A percentile compares a stretch with the other conserved stretches of the same genome.
phyloP scores from a whole-genome alignment of 306 rosid genomes.

The Abrus precatorius region DNA sequence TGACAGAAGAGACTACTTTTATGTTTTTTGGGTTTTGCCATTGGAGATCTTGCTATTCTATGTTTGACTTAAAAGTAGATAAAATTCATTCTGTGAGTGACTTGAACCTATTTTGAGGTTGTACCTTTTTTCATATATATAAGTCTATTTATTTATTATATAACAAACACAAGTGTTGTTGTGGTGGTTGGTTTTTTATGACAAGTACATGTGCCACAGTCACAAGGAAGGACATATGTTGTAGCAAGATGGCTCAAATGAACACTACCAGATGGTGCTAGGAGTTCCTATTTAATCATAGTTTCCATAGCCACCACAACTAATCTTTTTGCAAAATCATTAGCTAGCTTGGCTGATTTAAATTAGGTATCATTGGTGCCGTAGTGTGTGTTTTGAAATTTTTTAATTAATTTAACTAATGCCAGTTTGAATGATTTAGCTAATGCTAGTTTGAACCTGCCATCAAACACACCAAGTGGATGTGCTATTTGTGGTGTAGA shows the following conservation, averaged over 20 bases:
- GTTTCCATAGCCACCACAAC: constrained; percentile 18
- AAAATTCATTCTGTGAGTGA: constrained; percentile 51
- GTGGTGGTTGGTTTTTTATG: neutral
- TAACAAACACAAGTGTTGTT: neutral
- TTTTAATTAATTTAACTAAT: too few species aligned
- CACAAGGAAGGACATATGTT: neutral
- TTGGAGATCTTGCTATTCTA: constrained; percentile 22
- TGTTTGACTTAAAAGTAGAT: constrained; percentile 52
- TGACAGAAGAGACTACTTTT: constrained; percentile 49
- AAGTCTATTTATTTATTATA: neutral
- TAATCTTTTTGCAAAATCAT: too few species aligned
- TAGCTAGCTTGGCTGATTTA: too few species aligned
- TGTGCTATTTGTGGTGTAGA: too few species aligned
- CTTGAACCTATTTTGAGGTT: constrained; percentile 41
- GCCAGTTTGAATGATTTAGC: too few species aligned
- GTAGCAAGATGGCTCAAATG: neutral
- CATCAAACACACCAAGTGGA: too few species aligned
- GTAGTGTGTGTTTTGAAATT: too few species aligned
- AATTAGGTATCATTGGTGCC: neutral
- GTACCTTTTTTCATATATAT: constrained; percentile 39
- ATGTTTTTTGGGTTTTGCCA: constrained; percentile 46
- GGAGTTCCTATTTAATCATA: neutral
- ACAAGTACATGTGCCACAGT: constrained; percentile 8
- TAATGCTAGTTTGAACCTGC: too few species aligned
- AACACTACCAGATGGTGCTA: constrained; percentile 15